Percentiles rank a stretch among this genome's conserved stretches.
Evolutionary conservation across 768 basidiomycete species (phyloP).

Genomic region (Amanita rubescens): DNA sequence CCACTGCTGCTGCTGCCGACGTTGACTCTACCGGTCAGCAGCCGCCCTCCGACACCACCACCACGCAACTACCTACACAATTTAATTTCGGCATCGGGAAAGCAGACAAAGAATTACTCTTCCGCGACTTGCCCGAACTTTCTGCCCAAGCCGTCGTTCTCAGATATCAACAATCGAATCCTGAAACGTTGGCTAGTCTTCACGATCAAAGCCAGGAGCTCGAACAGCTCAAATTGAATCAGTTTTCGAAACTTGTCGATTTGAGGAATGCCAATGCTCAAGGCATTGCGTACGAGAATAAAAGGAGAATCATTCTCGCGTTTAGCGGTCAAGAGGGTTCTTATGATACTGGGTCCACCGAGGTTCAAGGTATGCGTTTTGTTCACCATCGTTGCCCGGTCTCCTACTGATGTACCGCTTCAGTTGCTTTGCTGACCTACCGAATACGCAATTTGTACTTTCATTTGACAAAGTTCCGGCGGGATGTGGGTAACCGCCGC

Average conservation of each 20-base stretch:
- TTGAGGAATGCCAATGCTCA: conserved; percentile 80
- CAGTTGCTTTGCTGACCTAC: conserved; percentile 83
- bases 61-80: conserved; percentile 41
- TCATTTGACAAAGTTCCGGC: conserved; percentile 61
- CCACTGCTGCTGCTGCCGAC: conserved; percentile 15
- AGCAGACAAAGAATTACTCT: conserved; percentile 53
- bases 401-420: neutral
- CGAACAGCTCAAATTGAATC: conserved; percentile 40
- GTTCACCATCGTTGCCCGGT: neutral
- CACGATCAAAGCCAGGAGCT: conserved; percentile 19
- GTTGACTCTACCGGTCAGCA: conserved; percentile 19
- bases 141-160: conserved; percentile 26
- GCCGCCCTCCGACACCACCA: conserved; percentile 33
- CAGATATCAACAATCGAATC: neutral
- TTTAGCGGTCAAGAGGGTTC: conserved; percentile 69
- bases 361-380: conserved; percentile 77
- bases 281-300: conserved; percentile 86
- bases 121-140: conserved; percentile 56
- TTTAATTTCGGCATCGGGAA: conserved; percentile 62
- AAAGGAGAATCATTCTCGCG: conserved; percentile 63
- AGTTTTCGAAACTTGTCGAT: conserved; percentile 68
- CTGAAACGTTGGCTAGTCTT: conserved; percentile 3
- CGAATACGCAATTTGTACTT: conserved; percentile 77
- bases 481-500: conserved; percentile 72
- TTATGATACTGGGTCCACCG: conserved; percentile 74